Evolutionary conservation across 1,139 yeast species (phyloP).

Genomic region (Kodamaea arcana): DNA sequence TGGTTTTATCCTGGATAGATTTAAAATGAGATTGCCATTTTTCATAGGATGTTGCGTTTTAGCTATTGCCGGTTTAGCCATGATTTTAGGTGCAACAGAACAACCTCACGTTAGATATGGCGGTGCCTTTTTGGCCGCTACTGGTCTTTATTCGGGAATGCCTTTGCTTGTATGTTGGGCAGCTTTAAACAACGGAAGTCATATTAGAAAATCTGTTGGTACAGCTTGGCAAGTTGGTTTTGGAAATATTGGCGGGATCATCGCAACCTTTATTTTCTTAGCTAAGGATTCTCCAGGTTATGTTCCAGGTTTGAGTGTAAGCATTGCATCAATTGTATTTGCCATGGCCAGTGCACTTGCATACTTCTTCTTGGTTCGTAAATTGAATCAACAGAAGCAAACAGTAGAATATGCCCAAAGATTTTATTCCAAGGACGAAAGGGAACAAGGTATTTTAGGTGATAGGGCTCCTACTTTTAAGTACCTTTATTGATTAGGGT

Average conservation of each 20-base stretch:
- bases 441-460: constrained; percentile 51
- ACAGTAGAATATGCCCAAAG: constrained; percentile 33
- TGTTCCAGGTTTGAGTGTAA: constrained; percentile 51
- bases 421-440: constrained; percentile 43
- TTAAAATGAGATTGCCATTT: constrained; percentile 46
- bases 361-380: constrained; percentile 39
- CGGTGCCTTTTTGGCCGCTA: constrained; percentile 65
- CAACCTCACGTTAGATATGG: constrained; percentile 51
- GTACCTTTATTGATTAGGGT: constrained; percentile 35
- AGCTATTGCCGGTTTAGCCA: constrained; percentile 53
- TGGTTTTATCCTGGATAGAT: constrained; percentile 48
- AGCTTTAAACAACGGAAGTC: constrained; percentile 66
- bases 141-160: constrained; percentile 70
- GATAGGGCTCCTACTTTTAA: constrained; percentile 62
- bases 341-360: constrained; percentile 42
- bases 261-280: constrained; percentile 61
- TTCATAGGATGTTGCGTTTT: constrained; percentile 36
- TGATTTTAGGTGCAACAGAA: constrained; percentile 40
- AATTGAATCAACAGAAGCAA: constrained; percentile 42
- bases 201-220: constrained; percentile 65
- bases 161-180: constrained; percentile 73
- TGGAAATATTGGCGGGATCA: constrained; percentile 81
- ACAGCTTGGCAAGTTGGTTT: constrained; percentile 77
- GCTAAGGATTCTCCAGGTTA: constrained; percentile 56
- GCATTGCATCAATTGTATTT: constrained; percentile 51